Conservation (phyloP, 1,284 basidiomycete species). For the Cryptococcus depauperatus region DNA sequence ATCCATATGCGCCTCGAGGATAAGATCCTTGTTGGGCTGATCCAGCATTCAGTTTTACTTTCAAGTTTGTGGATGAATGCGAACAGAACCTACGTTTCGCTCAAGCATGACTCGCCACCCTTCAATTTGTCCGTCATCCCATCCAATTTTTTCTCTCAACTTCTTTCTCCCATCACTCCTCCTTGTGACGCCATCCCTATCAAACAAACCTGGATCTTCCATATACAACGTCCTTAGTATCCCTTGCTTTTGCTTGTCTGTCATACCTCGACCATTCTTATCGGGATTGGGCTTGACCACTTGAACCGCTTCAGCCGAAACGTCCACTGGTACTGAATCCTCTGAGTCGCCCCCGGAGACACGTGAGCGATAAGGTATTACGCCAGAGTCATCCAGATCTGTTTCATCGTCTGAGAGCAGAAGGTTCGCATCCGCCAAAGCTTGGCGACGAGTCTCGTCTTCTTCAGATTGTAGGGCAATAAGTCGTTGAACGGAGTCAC, state of each 20-base stretch:
- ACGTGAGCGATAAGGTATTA: slow-evolving; percentile 17
- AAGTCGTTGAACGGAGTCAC: slow-evolving; percentile 66
- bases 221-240: slow-evolving; percentile 55
- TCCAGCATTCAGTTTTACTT: not conserved
- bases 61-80: too few species aligned
- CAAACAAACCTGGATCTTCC: slow-evolving; percentile 61
- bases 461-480: slow-evolving; percentile 62
- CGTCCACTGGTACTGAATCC: slow-evolving; percentile 15
- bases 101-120: slow-evolving; percentile 83
- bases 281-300: not conserved
- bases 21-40: slow-evolving; percentile 43
- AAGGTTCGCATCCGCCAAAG: slow-evolving; percentile 31
- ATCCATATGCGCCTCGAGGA: slow-evolving; percentile 35
- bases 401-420: slow-evolving; percentile 44
- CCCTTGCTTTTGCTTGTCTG: slow-evolving; percentile 9
- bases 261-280: not conserved
- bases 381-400: slow-evolving; percentile 38
- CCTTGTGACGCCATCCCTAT: slow-evolving; percentile 63
- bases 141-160: slow-evolving; percentile 59
- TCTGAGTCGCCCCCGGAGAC: slow-evolving; percentile 16
- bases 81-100: slow-evolving; percentile 58
- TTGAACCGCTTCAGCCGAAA: slow-evolving; percentile 11
- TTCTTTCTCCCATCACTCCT: slow-evolving; percentile 58
- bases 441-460: slow-evolving; percentile 55
- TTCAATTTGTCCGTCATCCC: slow-evolving; percentile 67